Percentiles rank a stretch among this genome's conserved stretches.
phyloP scores from a whole-genome alignment of 1,284 basidiomycete genomes.

The Schizophyllum commune region DNA sequence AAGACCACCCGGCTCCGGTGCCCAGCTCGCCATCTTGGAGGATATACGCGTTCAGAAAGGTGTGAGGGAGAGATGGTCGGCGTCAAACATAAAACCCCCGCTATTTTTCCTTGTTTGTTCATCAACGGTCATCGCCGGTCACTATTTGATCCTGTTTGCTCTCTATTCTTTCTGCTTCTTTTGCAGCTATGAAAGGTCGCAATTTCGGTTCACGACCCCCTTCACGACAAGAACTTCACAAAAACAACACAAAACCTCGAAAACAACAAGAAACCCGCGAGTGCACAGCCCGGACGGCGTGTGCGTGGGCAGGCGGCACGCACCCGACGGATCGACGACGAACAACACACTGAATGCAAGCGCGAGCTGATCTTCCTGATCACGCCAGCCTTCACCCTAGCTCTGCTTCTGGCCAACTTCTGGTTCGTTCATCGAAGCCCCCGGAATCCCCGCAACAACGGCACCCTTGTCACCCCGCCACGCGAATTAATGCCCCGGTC shows the following conservation, averaged over 20 bases:
- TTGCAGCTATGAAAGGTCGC: too few species aligned
- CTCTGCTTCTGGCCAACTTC: neutral
- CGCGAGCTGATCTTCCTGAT: neutral
- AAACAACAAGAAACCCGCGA: too few species aligned
- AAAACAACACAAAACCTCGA: too few species aligned
- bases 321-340: neutral
- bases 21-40: conserved; percentile 49
- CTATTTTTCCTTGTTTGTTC: neutral
- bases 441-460: too few species aligned
- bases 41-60: conserved; percentile 20
- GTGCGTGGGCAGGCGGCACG: too few species aligned
- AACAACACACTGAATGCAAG: neutral
- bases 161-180: too few species aligned
- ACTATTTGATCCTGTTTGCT: neutral
- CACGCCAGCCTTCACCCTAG: neutral
- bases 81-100: conserved; percentile 4
- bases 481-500: too few species aligned
- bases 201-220: too few species aligned
- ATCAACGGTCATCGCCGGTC: neutral
- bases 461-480: too few species aligned
- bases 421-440: too few species aligned
- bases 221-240: too few species aligned
- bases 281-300: too few species aligned
- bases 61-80: conserved; percentile 12
- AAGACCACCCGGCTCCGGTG: conserved; percentile 68